Percentiles rank a stretch among this genome's conserved stretches.
Conservation (phyloP, 176 grass and related monocot genomes). For the Zizania latifolia region DNA sequence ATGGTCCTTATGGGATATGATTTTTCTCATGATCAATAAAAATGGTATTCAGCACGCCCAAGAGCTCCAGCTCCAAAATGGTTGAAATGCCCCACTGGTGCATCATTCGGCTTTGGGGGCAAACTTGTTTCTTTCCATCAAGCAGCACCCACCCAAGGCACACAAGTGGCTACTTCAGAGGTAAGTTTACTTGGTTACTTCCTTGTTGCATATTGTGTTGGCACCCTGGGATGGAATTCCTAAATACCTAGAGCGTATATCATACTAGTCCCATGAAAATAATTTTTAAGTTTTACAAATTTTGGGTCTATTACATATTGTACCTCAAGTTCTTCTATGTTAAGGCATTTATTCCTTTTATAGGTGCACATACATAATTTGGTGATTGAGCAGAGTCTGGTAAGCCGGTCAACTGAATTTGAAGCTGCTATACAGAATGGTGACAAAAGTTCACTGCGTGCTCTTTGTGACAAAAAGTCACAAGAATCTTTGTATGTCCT, state of each 20-base stretch:
- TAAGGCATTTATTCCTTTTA: slow-evolving; percentile 19
- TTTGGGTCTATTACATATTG: no score
- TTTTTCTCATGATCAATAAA: slow-evolving; percentile 11
- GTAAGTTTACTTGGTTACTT: slow-evolving; percentile 26
- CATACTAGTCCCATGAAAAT: no score
- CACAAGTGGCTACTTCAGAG: slow-evolving; percentile 62
- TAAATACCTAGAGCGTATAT: no score
- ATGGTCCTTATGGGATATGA: neutral
- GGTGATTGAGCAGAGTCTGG: slow-evolving; percentile 87
- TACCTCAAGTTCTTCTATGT: neutral
- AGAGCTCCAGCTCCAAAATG: slow-evolving; percentile 95
- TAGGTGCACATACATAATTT: slow-evolving; percentile 88
- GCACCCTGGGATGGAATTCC: no score
- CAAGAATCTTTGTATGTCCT: slow-evolving; percentile 70
- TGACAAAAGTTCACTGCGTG: slow-evolving; percentile 71
- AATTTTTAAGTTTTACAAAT: no score
- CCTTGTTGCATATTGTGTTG: neutral
- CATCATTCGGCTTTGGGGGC: slow-evolving; percentile 95
- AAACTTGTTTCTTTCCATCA: slow-evolving; percentile 84
- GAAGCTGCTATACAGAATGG: slow-evolving; percentile 83
- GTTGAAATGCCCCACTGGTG: slow-evolving; percentile 86
- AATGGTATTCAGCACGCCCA: slow-evolving; percentile 52
- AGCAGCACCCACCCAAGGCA: slow-evolving; percentile 34
- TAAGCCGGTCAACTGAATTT: slow-evolving; percentile 93
- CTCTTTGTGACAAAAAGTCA: slow-evolving; percentile 79